A percentile compares a stretch with the other conserved stretches of the same genome.
phyloP scores from a whole-genome alignment of 768 basidiomycete genomes.

The Amanita pallidorosea region DNA sequence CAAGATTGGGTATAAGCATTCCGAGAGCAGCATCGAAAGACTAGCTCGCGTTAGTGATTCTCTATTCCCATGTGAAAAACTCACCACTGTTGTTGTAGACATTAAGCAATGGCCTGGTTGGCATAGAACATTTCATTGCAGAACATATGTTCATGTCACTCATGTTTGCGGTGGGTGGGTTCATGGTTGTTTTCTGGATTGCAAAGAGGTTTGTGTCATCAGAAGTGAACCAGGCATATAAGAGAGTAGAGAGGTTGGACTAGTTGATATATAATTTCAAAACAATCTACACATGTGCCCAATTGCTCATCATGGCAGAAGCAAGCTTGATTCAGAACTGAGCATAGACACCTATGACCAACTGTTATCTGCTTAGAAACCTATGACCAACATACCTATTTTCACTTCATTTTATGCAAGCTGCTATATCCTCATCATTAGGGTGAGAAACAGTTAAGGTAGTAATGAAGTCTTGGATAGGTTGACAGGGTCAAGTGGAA shows the following conservation, averaged over 20 bases:
- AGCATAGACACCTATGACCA: too few relatives aligned
- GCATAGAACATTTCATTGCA: constrained; percentile 25
- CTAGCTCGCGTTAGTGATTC: constrained; percentile 39
- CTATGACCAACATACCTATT: too few relatives aligned
- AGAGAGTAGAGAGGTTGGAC: constrained; percentile 4
- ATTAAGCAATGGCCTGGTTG: constrained; percentile 28
- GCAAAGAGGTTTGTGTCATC: not conserved
- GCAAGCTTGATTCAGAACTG: too few relatives aligned
- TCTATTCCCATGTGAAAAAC: not conserved
- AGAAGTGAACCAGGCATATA: not conserved
- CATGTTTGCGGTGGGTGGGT: constrained; percentile 10
- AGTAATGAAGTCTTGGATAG: too few relatives aligned
- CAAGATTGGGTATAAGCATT: constrained; percentile 41
- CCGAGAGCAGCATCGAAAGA: constrained; percentile 63
- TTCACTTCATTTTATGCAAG: too few relatives aligned
- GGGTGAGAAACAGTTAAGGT: too few relatives aligned
- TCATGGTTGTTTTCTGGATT: not conserved
- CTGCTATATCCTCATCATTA: too few relatives aligned
- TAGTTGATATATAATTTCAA: not conserved
- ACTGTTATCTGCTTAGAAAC: too few relatives aligned
- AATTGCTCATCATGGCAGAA: too few relatives aligned
- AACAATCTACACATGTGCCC: too few relatives aligned
- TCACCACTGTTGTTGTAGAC: constrained; percentile 16
- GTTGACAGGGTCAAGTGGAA: too few relatives aligned
- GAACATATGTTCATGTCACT: constrained; percentile 23